Conservation (phyloP, 2,329 filamentous ascomycete species). For the Emericellopsis cladophorae region DNA sequence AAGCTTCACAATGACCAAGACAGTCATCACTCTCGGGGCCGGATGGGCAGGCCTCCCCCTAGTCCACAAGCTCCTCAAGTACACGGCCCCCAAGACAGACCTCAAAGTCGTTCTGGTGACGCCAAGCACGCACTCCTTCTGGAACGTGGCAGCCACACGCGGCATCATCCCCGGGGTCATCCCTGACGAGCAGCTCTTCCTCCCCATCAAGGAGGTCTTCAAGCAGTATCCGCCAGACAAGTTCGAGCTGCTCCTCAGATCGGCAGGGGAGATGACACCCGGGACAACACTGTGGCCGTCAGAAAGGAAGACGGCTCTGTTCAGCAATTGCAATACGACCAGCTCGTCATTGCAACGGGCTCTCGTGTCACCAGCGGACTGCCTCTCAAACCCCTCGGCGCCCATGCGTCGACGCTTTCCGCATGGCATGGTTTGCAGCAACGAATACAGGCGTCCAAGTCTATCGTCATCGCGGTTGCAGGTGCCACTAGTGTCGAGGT, state of each 20-base stretch:
- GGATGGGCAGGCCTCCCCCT: slow-evolving; percentile 36
- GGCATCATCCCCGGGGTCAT: slow-evolving; percentile 35
- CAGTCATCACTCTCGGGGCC: slow-evolving; percentile 38
- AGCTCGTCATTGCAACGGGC: slow-evolving; percentile 46
- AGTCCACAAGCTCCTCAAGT: slow-evolving; percentile 37
- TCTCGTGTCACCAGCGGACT: slow-evolving; percentile 31
- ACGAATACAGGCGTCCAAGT: slow-evolving; percentile 29
- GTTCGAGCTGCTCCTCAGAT: slow-evolving; percentile 37
- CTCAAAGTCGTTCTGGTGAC: slow-evolving; percentile 40
- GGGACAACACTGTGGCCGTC: slow-evolving; percentile 23
- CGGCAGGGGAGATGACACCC: slow-evolving; percentile 21
- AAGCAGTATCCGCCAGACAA: slow-evolving; percentile 26
- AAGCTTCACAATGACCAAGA: slow-evolving; percentile 27
- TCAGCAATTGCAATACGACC: slow-evolving; percentile 32
- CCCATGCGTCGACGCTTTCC: slow-evolving; percentile 25
- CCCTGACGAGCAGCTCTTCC: slow-evolving; percentile 31
- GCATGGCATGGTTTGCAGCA: not conserved
- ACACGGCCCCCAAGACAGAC: slow-evolving; percentile 25
- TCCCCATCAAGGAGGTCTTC: slow-evolving; percentile 31
- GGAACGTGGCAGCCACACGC: slow-evolving; percentile 43
- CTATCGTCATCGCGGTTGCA: slow-evolving; percentile 42
- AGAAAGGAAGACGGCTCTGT: slow-evolving; percentile 12
- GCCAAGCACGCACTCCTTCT: slow-evolving; percentile 40
- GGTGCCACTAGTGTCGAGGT: slow-evolving; percentile 44
- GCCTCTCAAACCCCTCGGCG: slow-evolving; percentile 8